These are phyloP conservation scores for Phytopythium oedochilum DNA, from an alignment of 352 stramenopile species.

Conservation along the genomic window DNA sequence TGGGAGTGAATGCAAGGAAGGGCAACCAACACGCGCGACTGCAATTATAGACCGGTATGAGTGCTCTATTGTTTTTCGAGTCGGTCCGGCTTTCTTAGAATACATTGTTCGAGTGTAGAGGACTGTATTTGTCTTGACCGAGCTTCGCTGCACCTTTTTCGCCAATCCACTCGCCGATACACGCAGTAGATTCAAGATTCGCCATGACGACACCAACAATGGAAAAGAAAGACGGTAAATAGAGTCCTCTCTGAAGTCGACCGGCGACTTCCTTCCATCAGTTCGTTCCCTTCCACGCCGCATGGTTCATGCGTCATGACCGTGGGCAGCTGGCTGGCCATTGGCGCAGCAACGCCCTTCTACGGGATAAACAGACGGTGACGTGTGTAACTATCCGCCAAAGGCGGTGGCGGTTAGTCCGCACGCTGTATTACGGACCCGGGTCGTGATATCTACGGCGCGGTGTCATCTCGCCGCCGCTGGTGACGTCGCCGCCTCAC, in stretches of 20 bases:
- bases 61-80: neutral
- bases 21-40: neutral
- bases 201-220: constrained; percentile 1
- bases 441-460: neutral
- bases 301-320: too few relatives aligned
- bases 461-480: neutral
- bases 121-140: too few relatives aligned
- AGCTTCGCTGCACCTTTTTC: too few relatives aligned
- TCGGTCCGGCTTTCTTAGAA: neutral
- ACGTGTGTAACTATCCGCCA: too few relatives aligned
- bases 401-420: neutral
- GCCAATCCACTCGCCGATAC: neutral
- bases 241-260: constrained; percentile 1
- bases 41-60: neutral
- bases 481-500: constrained; percentile 1
- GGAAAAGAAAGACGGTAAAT: neutral
- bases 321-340: too few relatives aligned
- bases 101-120: too few relatives aligned
- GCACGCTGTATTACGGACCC: too few relatives aligned
- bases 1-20: neutral
- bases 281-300: too few relatives aligned
- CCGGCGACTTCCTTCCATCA: neutral
- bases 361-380: too few relatives aligned
- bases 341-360: too few relatives aligned
- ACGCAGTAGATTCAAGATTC: neutral